These are phyloP conservation scores for Hyphopichia fennica DNA, from an alignment of 1,139 yeast species.

Conservation along the genomic window DNA sequence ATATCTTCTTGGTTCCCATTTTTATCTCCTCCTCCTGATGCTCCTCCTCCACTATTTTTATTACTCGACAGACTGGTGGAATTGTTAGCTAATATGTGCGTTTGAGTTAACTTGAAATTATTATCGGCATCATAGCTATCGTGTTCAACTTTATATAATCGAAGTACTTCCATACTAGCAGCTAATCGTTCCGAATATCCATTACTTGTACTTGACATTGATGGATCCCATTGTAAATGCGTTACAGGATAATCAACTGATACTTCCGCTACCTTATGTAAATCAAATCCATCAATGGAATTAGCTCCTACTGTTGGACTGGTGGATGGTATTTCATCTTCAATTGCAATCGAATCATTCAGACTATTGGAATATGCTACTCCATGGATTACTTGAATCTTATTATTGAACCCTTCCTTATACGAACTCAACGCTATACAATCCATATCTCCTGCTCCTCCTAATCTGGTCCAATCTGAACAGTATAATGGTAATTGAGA, in stretches of 20 bases:
- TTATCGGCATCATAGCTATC: conserved; percentile 30
- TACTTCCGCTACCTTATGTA: conserved; percentile 52
- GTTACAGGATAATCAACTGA: conserved; percentile 67
- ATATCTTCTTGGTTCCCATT: conserved; percentile 26
- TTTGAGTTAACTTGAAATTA: conserved; percentile 35
- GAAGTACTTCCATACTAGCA: conserved; percentile 68
- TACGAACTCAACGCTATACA: conserved; percentile 66
- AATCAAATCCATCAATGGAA: conserved; percentile 43
- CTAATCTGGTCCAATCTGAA: conserved; percentile 60
- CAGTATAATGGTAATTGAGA: conserved; percentile 65
- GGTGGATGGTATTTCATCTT: conserved; percentile 6
- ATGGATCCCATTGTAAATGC: conserved; percentile 72
- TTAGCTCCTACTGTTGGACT: conserved; percentile 5
- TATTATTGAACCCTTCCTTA: conserved; percentile 68
- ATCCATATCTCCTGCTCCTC: conserved; percentile 37
- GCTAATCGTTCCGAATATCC: conserved; percentile 50
- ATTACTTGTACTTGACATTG: conserved; percentile 18
- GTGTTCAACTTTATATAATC: conserved; percentile 58
- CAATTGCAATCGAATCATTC: conserved; percentile 1
- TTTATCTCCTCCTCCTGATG: background rate
- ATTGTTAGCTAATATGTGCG: conserved; percentile 44
- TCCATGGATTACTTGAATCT: conserved; percentile 50
- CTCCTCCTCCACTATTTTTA: background rate
- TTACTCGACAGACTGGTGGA: background rate
- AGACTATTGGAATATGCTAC: conserved; percentile 27